Evolutionary conservation across 2,329 filamentous ascomycete species (phyloP).

Genomic region (Samsoniella hepiali): DNA sequence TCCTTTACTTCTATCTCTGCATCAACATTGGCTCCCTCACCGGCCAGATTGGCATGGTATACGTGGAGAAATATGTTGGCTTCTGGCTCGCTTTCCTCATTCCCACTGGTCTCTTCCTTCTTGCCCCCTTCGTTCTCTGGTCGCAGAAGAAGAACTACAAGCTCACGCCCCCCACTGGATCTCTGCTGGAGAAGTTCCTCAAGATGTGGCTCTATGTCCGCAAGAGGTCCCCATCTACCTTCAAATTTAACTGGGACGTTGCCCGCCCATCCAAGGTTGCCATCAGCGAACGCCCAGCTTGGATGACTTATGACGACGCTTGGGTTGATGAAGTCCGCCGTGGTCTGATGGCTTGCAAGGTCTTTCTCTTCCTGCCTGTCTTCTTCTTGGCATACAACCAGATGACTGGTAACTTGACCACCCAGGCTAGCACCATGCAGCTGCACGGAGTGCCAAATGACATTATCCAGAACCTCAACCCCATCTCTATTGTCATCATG

Average conservation of each 20-base stretch:
- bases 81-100: constrained; percentile 71
- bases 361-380: constrained; percentile 68
- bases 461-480: constrained; percentile 71
- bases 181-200: constrained; percentile 65
- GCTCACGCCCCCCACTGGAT: constrained; percentile 65
- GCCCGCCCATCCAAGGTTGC: constrained; percentile 65
- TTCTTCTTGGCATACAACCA: constrained; percentile 60
- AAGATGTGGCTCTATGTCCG: constrained; percentile 57
- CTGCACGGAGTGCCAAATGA: constrained; percentile 74
- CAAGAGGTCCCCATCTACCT: constrained; percentile 61
- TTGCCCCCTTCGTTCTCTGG: constrained; percentile 59
- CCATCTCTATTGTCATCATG: constrained; percentile 71
- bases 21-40: constrained; percentile 65
- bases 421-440: constrained; percentile 64
- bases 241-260: constrained; percentile 64
- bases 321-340: constrained; percentile 78
- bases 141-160: constrained; percentile 60
- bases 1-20: constrained; percentile 56
- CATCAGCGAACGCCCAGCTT: constrained; percentile 54
- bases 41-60: constrained; percentile 62
- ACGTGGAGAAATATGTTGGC: constrained; percentile 71
- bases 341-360: constrained; percentile 65
- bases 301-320: constrained; percentile 81
- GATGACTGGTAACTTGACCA: constrained; percentile 58
- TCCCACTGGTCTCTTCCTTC: constrained; percentile 62